Evolutionary conservation across 2,329 filamentous ascomycete genomes (phyloP).

Genomic region (Cladobotryum protrusum): DNA sequence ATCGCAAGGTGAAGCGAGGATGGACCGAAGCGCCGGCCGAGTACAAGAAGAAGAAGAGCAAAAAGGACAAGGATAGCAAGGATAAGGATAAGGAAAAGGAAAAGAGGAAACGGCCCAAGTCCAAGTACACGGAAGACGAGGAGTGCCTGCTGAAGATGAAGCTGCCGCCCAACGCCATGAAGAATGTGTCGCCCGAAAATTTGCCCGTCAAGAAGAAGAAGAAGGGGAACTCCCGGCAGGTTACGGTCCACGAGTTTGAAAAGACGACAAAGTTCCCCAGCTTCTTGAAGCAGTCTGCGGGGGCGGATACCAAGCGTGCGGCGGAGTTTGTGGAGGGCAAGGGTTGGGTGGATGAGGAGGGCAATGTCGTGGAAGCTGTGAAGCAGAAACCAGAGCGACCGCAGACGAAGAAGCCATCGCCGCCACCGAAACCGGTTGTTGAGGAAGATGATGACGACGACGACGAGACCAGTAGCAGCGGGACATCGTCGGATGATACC

Average conservation of each 20-base stretch:
- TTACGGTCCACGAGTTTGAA: slow-evolving; percentile 82
- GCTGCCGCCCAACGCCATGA: slow-evolving; percentile 47
- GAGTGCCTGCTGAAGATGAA: slow-evolving; percentile 83
- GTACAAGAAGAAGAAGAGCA: slow-evolving; percentile 43
- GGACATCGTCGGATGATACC: slow-evolving; percentile 28
- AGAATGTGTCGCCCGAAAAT: slow-evolving; percentile 37
- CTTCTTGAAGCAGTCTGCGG: slow-evolving; percentile 58
- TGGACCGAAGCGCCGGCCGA: slow-evolving; percentile 67
- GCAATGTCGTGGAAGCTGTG: slow-evolving; percentile 63
- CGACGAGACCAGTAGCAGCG: slow-evolving; percentile 36
- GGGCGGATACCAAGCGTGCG: slow-evolving; percentile 31
- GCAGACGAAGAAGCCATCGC: slow-evolving; percentile 18
- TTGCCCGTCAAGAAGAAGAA: slow-evolving; percentile 41
- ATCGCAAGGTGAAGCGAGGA: slow-evolving; percentile 77
- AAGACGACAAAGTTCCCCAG: slow-evolving; percentile 76
- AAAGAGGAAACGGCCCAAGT: slow-evolving; percentile 56
- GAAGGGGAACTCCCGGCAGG: slow-evolving; percentile 43
- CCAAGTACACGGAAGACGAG: slow-evolving; percentile 72
- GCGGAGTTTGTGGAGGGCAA: slow-evolving; percentile 71
- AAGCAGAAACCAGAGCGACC: slow-evolving; percentile 29
- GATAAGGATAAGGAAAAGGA: slow-evolving; percentile 48
- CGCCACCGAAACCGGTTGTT: slow-evolving; percentile 14
- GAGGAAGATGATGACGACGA: slow-evolving; percentile 22
- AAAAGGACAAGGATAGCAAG: slow-evolving; percentile 41
- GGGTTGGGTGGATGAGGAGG: slow-evolving; percentile 80